Conservation (phyloP, 371 early-diverging fungal species). For the Zopfochytrium polystomum region DNA sequence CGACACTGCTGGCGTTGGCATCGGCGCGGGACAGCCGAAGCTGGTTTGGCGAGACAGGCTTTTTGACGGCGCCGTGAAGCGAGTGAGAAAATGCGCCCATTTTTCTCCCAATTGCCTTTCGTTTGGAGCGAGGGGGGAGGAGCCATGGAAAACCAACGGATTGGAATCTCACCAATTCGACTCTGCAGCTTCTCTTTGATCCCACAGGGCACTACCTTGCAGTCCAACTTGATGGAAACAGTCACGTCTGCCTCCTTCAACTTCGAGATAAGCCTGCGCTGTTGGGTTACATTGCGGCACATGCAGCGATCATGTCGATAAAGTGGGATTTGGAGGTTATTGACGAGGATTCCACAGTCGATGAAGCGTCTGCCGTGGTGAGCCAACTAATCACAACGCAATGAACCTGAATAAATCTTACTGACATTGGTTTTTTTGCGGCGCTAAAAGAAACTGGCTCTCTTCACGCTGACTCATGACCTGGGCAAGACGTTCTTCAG, state of each 20-base stretch:
- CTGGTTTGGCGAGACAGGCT: constrained; percentile 29
- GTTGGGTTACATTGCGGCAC: constrained; percentile 30
- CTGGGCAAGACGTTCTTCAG: constrained; percentile 3
- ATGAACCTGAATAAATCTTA: no score
- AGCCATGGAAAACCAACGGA: not conserved
- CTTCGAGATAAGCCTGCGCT: constrained; percentile 23
- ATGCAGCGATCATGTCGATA: constrained; percentile 9
- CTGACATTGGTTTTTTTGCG: no score
- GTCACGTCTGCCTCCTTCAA: constrained; percentile 27
- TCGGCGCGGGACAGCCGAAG: constrained; percentile 14
- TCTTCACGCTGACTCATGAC: not conserved
- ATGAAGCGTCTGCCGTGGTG: constrained; percentile 7
- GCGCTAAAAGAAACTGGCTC: constrained; percentile 11
- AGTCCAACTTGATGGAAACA: constrained; percentile 18
- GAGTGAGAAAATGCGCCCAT: constrained; percentile 26
- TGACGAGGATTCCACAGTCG: constrained; percentile 17
- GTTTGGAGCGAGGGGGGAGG: not conserved
- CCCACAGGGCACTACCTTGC: constrained; percentile 39
- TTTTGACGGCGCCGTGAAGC: constrained; percentile 19
- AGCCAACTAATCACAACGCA: not conserved
- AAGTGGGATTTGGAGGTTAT: constrained; percentile 38
- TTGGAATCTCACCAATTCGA: not conserved
- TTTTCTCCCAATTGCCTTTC: not conserved
- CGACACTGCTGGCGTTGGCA: constrained; percentile 18
- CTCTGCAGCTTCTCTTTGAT: constrained; percentile 37